phyloP scores from a whole-genome alignment of 345 rosid species.

The Anastatica hierochuntica region DNA sequence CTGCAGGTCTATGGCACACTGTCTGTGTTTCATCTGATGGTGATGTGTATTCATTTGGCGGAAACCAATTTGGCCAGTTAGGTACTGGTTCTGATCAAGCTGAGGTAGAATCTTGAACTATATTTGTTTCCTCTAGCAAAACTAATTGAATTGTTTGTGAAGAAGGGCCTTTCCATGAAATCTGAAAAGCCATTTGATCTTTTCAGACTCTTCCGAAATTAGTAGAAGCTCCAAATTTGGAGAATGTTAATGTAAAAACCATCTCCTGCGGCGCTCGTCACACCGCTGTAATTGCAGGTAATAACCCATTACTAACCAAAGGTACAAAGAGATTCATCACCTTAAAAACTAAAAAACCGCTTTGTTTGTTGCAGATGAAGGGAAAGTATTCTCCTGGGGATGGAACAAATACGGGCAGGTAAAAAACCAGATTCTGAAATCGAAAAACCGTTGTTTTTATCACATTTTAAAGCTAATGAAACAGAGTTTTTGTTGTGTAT shows the following conservation, averaged over 20 bases:
- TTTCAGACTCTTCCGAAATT: conserved; percentile 79
- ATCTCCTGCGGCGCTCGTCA: conserved; percentile 99
- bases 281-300: conserved; percentile 67
- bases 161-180: not conserved
- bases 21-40: conserved; percentile 82
- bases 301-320: not conserved
- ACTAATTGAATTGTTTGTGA: not conserved
- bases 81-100: conserved; percentile 97
- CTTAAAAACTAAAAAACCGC: not conserved
- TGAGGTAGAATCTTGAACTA: conserved; percentile 46
- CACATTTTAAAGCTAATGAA: not conserved
- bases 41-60: conserved; percentile 85
- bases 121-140: not conserved
- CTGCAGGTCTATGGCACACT: conserved; percentile 97
- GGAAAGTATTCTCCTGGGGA: conserved; percentile 86
- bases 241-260: conserved; percentile 38
- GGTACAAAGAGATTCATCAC: not conserved
- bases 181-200: not conserved
- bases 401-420: conserved; percentile 99
- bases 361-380: conserved; percentile 45
- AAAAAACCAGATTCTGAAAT: not conserved
- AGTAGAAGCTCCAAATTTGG: conserved; percentile 79
- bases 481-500: not conserved
- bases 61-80: conserved; percentile 97
- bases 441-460: not conserved